Base-by-base conservation (phyloP, 192 early-diverging fungal genomes). In the Rhizoclosmatium sp. region DNA sequence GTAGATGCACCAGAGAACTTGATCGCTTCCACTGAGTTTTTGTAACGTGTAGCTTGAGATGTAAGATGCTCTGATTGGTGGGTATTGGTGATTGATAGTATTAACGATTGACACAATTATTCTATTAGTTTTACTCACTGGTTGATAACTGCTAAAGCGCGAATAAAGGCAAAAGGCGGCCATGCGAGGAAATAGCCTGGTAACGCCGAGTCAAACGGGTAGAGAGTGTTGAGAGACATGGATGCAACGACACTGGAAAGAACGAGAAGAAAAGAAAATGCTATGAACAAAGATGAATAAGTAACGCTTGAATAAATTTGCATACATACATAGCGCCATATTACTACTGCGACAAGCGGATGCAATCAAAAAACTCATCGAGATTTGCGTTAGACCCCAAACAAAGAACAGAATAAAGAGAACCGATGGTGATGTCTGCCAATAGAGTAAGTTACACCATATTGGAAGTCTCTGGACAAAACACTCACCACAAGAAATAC, bases 91-190 rank as follows among this genome's bases (percentile, higher is more conserved):
- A 31, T 31, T 31, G 31, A 31, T 31, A 31, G 31, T 31, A 31
- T 31, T 31, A 31, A 31, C 31, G 31, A 31, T 31, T 31, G 31
- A 31, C 31, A 31, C 31, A 31, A 31, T 0, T 0, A 31, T 31
- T 31, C 31, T 31, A 31, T 31, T 31, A 31, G 48, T 48, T 75
- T 21, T 9, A 4, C 45, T 21, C 44, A 65, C 73, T 47, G 40
- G 65, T 92, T 91, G 75, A 92, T 81, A 3, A 87, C 58, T 2
- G 82, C 71, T 41, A 93, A 65, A 23, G 85, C 81, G 2, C 88
- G 85, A 75, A 89, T 92, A 78, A 92, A 93, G 39, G 91, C 92
- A 76, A 93, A 93, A 4, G 91, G 90, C 1, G 92, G 92, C 93
- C 93, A 94, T 60, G 90, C 75, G 75, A 90, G 87, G 76, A 90